Evolutionary conservation across 2,329 filamentous ascomycete species (phyloP), one percentile per base, ranked within the genome.

Genomic region (Trichoderma asperellum): DNA sequence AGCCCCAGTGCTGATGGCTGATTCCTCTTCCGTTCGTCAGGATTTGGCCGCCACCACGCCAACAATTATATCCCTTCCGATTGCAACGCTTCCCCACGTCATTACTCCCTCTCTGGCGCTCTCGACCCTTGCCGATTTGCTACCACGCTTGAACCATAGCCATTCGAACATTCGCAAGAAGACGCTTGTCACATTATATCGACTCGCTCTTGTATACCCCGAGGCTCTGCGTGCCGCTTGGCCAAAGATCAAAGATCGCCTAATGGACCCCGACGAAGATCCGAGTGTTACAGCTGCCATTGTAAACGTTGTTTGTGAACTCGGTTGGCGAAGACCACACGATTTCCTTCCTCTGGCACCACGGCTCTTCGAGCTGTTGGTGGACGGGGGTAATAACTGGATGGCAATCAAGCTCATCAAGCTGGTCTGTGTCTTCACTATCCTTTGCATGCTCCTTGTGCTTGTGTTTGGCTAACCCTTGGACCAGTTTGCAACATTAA

Each of bases 321-420:
- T 99, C 49, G 95, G 95, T 6, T 97, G 95, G 93, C 88, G 96
- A 74, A 87, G 96, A 73, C 96, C 96, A 4, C 91, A 95, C 73
- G 96, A 99, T 79, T 98, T 98, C 75, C 84, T 99, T 35, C 93
- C 96, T 16, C 84, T 99, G 35, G 96, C 96, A 0, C 96, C 96
- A 10, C 87, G 96, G 70, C 81, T 99, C 32, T 99, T 98, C 75
- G 94, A 97, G 77, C 85, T 99, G 21, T 83, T 99, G 32, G 94
- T 97, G 14, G 92, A 96, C 71, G 91, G 94, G 68, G 92, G 92
- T 47, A 98, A 99, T 80, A 99, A 99, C 80, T 99, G 96, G 96
- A 98, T 99, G 95, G 94, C 94, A 70, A 99, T 99, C 78, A 99
- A 99, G 79, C 88, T 99, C 72, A 98, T 99, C 79, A 99, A 99